Conservation (phyloP, 108 stramenopile genomes). For the Pseudonitzschia delicatissima region DNA sequence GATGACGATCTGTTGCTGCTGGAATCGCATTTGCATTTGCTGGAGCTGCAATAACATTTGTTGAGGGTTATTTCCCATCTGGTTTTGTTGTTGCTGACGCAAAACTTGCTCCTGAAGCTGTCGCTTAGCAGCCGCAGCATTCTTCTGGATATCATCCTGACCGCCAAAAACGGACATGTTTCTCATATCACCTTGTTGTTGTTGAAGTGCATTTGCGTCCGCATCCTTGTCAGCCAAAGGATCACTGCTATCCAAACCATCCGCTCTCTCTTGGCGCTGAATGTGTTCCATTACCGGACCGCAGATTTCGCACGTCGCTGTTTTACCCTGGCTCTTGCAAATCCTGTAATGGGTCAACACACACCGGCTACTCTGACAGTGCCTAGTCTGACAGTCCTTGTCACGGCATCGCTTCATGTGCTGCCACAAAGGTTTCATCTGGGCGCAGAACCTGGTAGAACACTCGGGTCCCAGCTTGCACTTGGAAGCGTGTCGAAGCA, state of each 20-base stretch:
- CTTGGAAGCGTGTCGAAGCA: constrained; percentile 69
- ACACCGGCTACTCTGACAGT: constrained; percentile 74
- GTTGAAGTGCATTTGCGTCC: constrained; percentile 53
- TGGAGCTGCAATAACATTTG: constrained; percentile 30
- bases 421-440: constrained; percentile 76
- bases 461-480: constrained; percentile 53
- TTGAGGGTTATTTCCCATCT: neutral
- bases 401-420: constrained; percentile 78
- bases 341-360: constrained; percentile 75
- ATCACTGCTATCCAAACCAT: constrained; percentile 19
- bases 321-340: constrained; percentile 63
- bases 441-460: constrained; percentile 60
- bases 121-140: constrained; percentile 2
- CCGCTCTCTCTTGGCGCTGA: constrained; percentile 32
- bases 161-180: constrained; percentile 16
- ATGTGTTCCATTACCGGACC: constrained; percentile 73
- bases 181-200: constrained; percentile 25
- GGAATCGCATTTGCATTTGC: constrained; percentile 32
- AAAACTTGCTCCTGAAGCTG: constrained; percentile 29
- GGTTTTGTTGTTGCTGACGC: constrained; percentile 33
- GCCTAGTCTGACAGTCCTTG: constrained; percentile 71
- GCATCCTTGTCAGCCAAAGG: constrained; percentile 49
- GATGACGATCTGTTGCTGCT: constrained; percentile 47
- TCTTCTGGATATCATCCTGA: constrained; percentile 5
- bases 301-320: constrained; percentile 67